A percentile compares a stretch with the other conserved stretches of the same genome.
phyloP scores from a whole-genome alignment of 1,284 basidiomycete species.

The Heliocybe sulcata region DNA sequence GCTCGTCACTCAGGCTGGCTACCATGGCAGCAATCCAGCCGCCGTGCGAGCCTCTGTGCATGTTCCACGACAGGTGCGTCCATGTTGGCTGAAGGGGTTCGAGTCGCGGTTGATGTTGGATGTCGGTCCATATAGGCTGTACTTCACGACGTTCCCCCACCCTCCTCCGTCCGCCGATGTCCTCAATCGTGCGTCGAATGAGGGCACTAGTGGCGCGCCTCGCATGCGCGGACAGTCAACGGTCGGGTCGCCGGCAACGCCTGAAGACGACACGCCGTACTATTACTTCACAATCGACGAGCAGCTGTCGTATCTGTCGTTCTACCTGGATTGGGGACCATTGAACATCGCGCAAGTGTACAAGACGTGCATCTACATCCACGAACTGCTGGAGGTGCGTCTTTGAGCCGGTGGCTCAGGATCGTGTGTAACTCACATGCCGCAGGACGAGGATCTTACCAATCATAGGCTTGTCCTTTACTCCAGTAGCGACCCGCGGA shows the following conservation, averaged over 20 bases:
- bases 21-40: slow-evolving; percentile 31
- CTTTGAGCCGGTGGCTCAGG: background rate
- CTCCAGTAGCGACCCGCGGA: slow-evolving; percentile 76
- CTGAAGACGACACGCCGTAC: slow-evolving; percentile 65
- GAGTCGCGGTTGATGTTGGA: slow-evolving; percentile 6
- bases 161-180: slow-evolving; percentile 56
- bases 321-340: slow-evolving; percentile 94
- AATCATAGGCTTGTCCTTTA: slow-evolving; percentile 82
- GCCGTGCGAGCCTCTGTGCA: slow-evolving; percentile 67
- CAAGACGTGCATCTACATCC: slow-evolving; percentile 89
- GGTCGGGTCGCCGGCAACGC: slow-evolving; percentile 50
- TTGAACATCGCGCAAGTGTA: slow-evolving; percentile 90
- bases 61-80: slow-evolving; percentile 65
- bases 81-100: slow-evolving; percentile 4
- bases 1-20: slow-evolving; percentile 4
- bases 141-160: slow-evolving; percentile 75
- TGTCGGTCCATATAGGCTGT: slow-evolving; percentile 44
- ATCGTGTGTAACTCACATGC: slow-evolving; percentile 13
- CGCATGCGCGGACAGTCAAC: slow-evolving; percentile 50
- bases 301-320: slow-evolving; percentile 87
- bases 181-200: slow-evolving; percentile 37
- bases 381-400: slow-evolving; percentile 79
- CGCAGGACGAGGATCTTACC: slow-evolving; percentile 63
- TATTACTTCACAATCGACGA: slow-evolving; percentile 90
- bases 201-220: slow-evolving; percentile 32